Base-by-base conservation (phyloP, 2,329 filamentous ascomycete species). In the Samsoniella hepiali region DNA sequence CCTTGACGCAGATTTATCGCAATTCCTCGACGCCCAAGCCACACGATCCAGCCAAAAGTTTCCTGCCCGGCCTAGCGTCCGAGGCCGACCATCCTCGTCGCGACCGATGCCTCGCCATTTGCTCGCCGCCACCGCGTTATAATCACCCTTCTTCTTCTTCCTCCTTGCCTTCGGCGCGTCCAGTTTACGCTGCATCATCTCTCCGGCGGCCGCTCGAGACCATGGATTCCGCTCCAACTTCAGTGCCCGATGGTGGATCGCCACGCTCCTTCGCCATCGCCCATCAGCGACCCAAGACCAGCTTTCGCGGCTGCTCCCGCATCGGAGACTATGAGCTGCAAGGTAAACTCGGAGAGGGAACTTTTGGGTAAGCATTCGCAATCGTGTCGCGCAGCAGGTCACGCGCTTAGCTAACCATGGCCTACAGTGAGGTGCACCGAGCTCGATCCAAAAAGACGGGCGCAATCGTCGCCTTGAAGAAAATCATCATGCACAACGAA, bases 401-500 rank as follows among this genome's bases (percentile, higher is more conserved):
- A 63, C 38, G 42, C 67, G 32, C 61, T 47, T 36, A 29, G 40
- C 55, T 65, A 27, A 64, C 53, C 17, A 51, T 22, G 29, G 27
- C 54, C 5, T 17, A 22, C 66, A 90, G 89, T 68, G 93, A 98
- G 79, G 95, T 98, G 45, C 92, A 97, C 76, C 95, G 94, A 72
- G 95, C 93, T 65, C 86, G 86, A 66, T 92, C 90, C 34, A 88
- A 86, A 71, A 90, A 84, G 71, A 91, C 87, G 1, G 89, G 91
- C 61, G 83, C 85, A 31, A 76, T 94, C 53, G 90, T 97, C 65
- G 95, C 95, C 4, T 77, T 99, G 72, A 99, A 99, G 81, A 98
- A 98, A 83, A 99, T 99, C 68, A 87, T 99, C 68, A 97, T 98
- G 91, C 95, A 98, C 75, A 96, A 98, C 75, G 95, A 99, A 80